Base-by-base conservation (phyloP, 805 yeast genomes). In the Candida sakaeoensis region DNA sequence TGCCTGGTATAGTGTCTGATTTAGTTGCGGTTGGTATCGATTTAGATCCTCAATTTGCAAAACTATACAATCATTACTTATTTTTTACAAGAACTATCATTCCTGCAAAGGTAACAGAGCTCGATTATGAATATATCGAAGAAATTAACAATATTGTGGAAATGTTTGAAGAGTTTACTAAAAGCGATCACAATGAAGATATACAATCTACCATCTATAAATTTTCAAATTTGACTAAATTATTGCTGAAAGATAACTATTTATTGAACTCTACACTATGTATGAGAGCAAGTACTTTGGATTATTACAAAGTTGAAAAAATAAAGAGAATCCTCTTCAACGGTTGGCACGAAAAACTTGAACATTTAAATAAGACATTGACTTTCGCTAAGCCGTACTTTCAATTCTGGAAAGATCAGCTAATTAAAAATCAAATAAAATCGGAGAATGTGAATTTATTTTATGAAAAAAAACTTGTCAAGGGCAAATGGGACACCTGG, bases 131-230 rank as follows among this genome's bases (percentile, higher is more conserved):
- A n/a, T 62, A 49, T 41, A 45, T 65, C 8, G 48, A 45, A 14
- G 35, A 39, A 2, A 44, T 63, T 12, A 51, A 46, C 10, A 23
- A 32, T 3, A 43, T 51, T 12, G 49, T 63, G 1, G 50, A 53
- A 21, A 43, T 36, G 6, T 52, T 68, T 6, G 52, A 57, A 4
- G 62, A 63, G 17, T 63, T 51, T 38, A 66, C 60, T 40, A 55
- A 57, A 26, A 51, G 51, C 6, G 61, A 52, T 3, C 37, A 40
- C 23, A 28, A 45, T 2, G 27, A 7, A 15, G 39, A 47, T 14
- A 51, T 61, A 4, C 54, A 48, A 28, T 50, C 47, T 5, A 49
- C 50, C 6, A 58, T 66, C 9, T 29, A 41, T 12, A 36, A 51
- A 15, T 48, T 65, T 22, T 52, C 48, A 32, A 39, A 42, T 3